Evolutionary conservation across 495 filamentous ascomycete genomes (phyloP).

Genomic region (Penicillium steckii): DNA sequence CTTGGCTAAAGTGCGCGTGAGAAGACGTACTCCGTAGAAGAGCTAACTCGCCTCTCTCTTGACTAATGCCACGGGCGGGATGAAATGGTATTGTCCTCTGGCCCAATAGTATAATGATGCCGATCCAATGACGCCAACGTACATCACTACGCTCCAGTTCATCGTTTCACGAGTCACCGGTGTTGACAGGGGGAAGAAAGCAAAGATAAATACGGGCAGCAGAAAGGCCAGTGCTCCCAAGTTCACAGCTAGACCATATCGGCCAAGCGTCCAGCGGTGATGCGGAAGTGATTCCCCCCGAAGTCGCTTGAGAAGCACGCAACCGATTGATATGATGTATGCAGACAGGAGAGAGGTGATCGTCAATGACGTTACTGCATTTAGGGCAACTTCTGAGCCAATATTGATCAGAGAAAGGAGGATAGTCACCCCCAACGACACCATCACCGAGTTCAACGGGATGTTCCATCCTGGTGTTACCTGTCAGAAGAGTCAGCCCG

Average conservation of each 20-base stretch:
- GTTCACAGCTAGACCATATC: conserved; percentile 49
- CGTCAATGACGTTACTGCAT: conserved; percentile 46
- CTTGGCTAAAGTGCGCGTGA: neutral
- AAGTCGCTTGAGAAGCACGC: conserved; percentile 46
- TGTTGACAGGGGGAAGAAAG: conserved; percentile 49
- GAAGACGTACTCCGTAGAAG: no score
- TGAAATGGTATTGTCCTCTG: conserved; percentile 42
- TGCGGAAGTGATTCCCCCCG: conserved; percentile 39
- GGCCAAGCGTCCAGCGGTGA: conserved; percentile 50
- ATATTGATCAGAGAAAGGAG: conserved; percentile 55
- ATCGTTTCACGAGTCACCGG: conserved; percentile 40
- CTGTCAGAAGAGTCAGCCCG: conserved; percentile 20
- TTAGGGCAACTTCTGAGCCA: conserved; percentile 46
- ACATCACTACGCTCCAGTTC: conserved; percentile 53
- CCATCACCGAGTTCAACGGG: conserved; percentile 51
- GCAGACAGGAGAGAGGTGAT: conserved; percentile 43
- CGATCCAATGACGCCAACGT: conserved; percentile 42
- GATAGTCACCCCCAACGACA: conserved; percentile 43
- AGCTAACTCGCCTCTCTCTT: no score
- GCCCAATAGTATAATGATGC: conserved; percentile 45
- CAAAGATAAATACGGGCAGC: conserved; percentile 49
- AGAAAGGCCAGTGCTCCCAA: conserved; percentile 38
- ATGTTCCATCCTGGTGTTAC: conserved; percentile 50
- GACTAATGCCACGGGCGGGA: conserved; percentile 43
- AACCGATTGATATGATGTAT: conserved; percentile 50